Conservation (phyloP, 306 rosid genomes). For the Cotoneaster glaucophyllus region DNA sequence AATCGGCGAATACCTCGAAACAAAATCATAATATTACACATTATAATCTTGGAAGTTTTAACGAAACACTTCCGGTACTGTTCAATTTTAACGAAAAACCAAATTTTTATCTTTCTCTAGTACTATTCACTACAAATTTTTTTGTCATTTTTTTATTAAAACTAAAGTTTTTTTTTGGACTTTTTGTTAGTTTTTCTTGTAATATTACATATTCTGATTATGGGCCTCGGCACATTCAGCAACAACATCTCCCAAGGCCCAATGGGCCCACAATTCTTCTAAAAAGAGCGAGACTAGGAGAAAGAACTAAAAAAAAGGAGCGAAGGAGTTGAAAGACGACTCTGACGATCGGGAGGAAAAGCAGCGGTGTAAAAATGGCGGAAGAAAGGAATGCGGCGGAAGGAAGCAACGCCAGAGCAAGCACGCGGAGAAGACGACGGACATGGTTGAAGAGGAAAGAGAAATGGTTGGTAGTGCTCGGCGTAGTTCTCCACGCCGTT, state of each 20-base stretch:
- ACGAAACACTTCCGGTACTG: too few relatives aligned
- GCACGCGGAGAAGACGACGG: conserved; percentile 4
- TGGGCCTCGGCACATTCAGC: background rate
- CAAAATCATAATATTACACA: background rate
- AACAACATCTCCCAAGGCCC: background rate
- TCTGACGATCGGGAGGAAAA: background rate
- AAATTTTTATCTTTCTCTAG: too few relatives aligned
- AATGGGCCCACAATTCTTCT: background rate
- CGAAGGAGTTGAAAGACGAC: background rate
- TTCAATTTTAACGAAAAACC: too few relatives aligned
- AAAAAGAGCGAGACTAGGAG: background rate
- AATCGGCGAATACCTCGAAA: too few relatives aligned
- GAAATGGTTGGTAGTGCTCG: conserved; percentile 69
- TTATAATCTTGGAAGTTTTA: too few relatives aligned
- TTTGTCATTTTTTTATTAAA: too few relatives aligned
- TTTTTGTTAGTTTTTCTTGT: too few relatives aligned
- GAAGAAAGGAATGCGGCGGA: conserved; percentile 1
- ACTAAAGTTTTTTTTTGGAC: too few relatives aligned
- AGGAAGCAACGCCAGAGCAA: background rate
- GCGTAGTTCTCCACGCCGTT: conserved; percentile 74
- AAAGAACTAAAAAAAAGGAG: background rate
- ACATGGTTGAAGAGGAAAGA: conserved; percentile 60
- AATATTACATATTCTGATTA: background rate
- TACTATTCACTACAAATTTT: too few relatives aligned
- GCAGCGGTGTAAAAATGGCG: background rate